Evolutionary conservation across 192 early-diverging fungal species (phyloP).

Genomic region (Endogone sp.): DNA sequence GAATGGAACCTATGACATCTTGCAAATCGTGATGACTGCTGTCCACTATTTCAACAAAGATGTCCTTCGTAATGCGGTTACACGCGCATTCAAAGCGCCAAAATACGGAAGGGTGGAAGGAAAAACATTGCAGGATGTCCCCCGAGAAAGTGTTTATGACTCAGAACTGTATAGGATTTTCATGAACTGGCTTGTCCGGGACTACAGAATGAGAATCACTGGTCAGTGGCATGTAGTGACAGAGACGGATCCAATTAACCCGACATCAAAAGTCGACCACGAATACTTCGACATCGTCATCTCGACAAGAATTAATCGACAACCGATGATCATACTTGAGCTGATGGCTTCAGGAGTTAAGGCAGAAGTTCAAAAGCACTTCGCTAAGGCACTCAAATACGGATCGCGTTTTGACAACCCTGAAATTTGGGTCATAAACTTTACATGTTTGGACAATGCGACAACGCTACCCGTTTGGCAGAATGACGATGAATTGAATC

Average conservation of each 20-base stretch:
- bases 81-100: neutral
- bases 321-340: conserved; percentile 4
- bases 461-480: neutral
- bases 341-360: conserved; percentile 1
- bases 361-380: neutral
- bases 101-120: neutral
- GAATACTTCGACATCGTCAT: conserved; percentile 6
- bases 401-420: neutral
- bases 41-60: conserved; percentile 7
- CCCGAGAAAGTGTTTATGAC: conserved; percentile 4
- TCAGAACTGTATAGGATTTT: conserved; percentile 4
- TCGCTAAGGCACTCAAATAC: neutral
- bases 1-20: conserved; percentile 6
- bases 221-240: conserved; percentile 3
- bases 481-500: neutral
- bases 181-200: neutral
- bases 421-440: conserved; percentile 11
- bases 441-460: conserved; percentile 8
- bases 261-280: neutral
- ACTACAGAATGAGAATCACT: neutral
- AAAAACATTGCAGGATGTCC: neutral
- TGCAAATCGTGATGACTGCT: neutral
- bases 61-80: conserved; percentile 9
- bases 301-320: neutral
- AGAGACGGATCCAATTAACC: neutral